phyloP scores from a whole-genome alignment of 805 yeast species.

The Nakazawaea ernobii region DNA sequence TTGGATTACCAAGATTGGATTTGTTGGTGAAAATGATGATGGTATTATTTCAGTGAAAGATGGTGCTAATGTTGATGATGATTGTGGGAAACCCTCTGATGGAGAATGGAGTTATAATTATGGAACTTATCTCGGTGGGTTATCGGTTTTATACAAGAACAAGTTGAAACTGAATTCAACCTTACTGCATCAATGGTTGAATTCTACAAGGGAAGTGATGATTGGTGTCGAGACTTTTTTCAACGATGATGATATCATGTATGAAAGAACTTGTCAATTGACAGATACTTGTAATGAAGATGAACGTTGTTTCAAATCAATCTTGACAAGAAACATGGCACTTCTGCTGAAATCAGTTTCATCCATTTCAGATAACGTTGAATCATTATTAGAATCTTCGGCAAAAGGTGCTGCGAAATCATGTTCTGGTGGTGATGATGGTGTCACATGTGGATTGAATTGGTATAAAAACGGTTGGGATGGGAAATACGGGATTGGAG shows the following conservation, averaged over 20 bases:
- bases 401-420: conserved; percentile 67
- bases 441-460: conserved; percentile 68
- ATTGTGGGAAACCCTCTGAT: conserved; percentile 44
- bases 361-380: conserved; percentile 34
- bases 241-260: conserved; percentile 41
- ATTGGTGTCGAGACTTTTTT: conserved; percentile 33
- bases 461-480: conserved; percentile 64
- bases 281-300: conserved; percentile 57
- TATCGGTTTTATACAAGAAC: conserved; percentile 7
- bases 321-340: conserved; percentile 59
- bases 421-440: conserved; percentile 71
- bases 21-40: conserved; percentile 21
- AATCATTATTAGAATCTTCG: conserved; percentile 30
- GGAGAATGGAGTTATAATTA: conserved; percentile 67
- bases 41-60: conserved; percentile 37
- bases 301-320: conserved; percentile 71
- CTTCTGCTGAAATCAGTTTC: conserved; percentile 53
- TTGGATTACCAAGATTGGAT: conserved; percentile 37
- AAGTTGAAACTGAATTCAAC: conserved; percentile 13
- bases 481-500: conserved; percentile 67
- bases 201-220: conserved; percentile 38
- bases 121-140: conserved; percentile 43
- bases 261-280: conserved; percentile 56
- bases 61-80: conserved; percentile 48
- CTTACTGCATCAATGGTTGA: conserved; percentile 35